phyloP scores from a whole-genome alignment of 164 flowering plant species.

The Nymphaea colorata region DNA sequence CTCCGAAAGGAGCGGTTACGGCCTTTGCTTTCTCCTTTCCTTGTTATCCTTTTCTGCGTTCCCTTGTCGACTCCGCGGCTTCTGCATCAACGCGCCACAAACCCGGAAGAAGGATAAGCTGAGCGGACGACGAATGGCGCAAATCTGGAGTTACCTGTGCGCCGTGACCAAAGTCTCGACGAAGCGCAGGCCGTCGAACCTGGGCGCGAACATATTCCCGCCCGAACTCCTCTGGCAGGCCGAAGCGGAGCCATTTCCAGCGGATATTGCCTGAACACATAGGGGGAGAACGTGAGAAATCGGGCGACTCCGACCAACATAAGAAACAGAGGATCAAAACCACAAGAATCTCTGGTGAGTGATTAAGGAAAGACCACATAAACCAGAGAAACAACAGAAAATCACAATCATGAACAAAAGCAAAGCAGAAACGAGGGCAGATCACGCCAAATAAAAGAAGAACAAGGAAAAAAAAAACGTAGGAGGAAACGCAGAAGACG shows the following conservation, averaged over 20 bases:
- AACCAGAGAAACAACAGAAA: neutral
- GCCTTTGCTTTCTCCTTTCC: too few relatives aligned
- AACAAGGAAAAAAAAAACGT: neutral
- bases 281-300: neutral
- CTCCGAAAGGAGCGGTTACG: too few relatives aligned
- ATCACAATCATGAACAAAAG: neutral
- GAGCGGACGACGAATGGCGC: neutral
- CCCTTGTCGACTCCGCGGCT: too few relatives aligned
- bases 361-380: neutral
- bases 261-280: neutral
- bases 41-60: too few relatives aligned
- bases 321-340: neutral
- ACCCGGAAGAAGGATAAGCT: neutral
- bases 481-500: neutral
- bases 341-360: neutral
- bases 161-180: constrained; percentile 28
- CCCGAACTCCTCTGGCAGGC: neutral
- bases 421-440: neutral
- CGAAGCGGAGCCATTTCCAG: neutral
- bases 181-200: constrained; percentile 28
- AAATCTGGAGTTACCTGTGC: constrained; percentile 15
- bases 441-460: neutral
- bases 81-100: too few relatives aligned
- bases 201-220: constrained; percentile 15
- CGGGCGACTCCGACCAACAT: too few relatives aligned